A percentile compares a stretch with the other conserved stretches of the same genome.
Conservation (phyloP, 495 filamentous ascomycete species). For the Daldinia bambusicola region DNA sequence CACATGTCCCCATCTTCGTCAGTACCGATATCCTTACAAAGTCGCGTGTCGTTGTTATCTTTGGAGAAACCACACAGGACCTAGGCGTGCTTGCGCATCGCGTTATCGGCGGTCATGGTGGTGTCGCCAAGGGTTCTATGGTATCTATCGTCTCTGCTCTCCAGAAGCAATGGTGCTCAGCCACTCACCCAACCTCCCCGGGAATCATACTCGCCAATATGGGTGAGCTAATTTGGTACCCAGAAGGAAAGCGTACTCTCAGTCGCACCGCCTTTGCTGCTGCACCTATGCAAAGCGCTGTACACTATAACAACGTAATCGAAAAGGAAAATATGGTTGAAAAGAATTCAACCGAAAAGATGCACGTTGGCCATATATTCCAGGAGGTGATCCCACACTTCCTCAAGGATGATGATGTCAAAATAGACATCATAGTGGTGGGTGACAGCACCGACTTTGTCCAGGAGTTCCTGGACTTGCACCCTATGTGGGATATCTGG, state of each 20-base stretch:
- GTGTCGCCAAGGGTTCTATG: constrained; percentile 73
- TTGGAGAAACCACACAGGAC: constrained; percentile 76
- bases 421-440: constrained; percentile 73
- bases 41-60: constrained; percentile 75
- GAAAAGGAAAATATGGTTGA: constrained; percentile 64
- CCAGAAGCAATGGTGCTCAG: constrained; percentile 47
- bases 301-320: constrained; percentile 55
- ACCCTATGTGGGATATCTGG: constrained; percentile 60
- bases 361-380: constrained; percentile 74
- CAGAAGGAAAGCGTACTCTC: constrained; percentile 64
- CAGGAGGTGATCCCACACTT: constrained; percentile 64
- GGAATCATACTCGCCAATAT: constrained; percentile 77
- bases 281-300: constrained; percentile 65
- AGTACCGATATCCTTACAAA: constrained; percentile 65
- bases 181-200: constrained; percentile 47
- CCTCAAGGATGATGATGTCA: constrained; percentile 54
- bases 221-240: constrained; percentile 76
- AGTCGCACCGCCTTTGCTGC: constrained; percentile 62
- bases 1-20: constrained; percentile 75
- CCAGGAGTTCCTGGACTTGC: constrained; percentile 64
- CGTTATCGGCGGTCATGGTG: constrained; percentile 63
- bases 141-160: constrained; percentile 68
- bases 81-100: constrained; percentile 80
- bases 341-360: constrained; percentile 58
- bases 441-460: constrained; percentile 65